Evolutionary conservation across 352 stramenopile species (phyloP).

Genomic region (Hyaloperonospora brassicae): DNA sequence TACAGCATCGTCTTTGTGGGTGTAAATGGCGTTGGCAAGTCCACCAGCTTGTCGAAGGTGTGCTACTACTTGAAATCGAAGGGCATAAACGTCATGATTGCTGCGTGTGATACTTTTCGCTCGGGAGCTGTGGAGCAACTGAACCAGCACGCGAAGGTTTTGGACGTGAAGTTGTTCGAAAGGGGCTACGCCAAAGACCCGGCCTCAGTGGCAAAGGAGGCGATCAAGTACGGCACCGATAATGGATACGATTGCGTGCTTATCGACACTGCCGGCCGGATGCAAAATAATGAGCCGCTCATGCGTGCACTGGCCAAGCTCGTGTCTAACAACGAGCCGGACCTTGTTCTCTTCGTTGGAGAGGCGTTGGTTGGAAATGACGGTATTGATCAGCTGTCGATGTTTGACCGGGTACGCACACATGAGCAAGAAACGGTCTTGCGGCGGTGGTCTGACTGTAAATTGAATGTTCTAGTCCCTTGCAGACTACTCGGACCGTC

Average conservation of each 20-base stretch:
- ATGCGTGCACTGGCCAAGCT: conserved; percentile 98
- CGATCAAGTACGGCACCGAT: conserved; percentile 91
- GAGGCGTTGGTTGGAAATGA: conserved; percentile 98
- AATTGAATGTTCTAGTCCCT: conserved; percentile 46
- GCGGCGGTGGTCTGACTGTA: conserved; percentile 5
- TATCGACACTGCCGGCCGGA: conserved; percentile 97
- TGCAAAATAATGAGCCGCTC: conserved; percentile 99
- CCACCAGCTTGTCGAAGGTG: conserved; percentile 97
- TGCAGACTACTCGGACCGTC: conserved; percentile 82
- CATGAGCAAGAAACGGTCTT: neutral
- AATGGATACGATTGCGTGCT: conserved; percentile 95
- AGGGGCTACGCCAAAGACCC: conserved; percentile 95
- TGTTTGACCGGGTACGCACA: conserved; percentile 86
- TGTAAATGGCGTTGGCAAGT: conserved; percentile 98
- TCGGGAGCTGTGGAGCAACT: conserved; percentile 98
- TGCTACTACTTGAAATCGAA: conserved; percentile 98
- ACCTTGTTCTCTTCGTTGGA: conserved; percentile 98
- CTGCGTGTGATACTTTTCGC: conserved; percentile 98
- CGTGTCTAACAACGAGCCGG: conserved; percentile 93
- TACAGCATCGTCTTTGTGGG: conserved; percentile 98
- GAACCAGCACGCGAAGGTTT: conserved; percentile 93
- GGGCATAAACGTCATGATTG: conserved; percentile 92
- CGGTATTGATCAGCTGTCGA: conserved; percentile 95
- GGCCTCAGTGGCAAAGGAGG: conserved; percentile 90
- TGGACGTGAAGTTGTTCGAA: conserved; percentile 95